Percentiles rank a stretch among this genome's conserved stretches.
phyloP scores from a whole-genome alignment of 805 yeast species.

The Candida germanica region DNA sequence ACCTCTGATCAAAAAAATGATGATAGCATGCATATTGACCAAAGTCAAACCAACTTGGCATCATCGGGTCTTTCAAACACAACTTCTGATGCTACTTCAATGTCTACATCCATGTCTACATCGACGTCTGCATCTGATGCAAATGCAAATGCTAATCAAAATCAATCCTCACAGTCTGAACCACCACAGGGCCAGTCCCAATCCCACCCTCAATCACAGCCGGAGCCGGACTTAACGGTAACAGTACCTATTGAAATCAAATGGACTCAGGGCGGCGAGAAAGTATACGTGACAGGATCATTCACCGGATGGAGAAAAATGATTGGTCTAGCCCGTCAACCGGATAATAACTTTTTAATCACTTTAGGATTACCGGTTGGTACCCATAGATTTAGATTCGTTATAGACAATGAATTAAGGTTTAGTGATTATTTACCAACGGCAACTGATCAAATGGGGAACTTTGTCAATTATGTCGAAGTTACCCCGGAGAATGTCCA shows the following conservation, averaged over 20 bases:
- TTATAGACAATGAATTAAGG: constrained; percentile 88
- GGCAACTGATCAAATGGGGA: constrained; percentile 96
- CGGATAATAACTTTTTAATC: constrained; percentile 57
- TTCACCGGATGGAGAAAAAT: constrained; percentile 98
- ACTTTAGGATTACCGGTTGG: constrained; percentile 82
- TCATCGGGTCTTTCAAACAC: background rate
- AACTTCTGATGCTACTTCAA: background rate
- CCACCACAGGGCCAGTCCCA: background rate
- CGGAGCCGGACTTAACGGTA: constrained; percentile 23
- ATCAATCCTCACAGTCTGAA: background rate
- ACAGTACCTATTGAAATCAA: constrained; percentile 63
- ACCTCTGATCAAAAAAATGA: constrained; percentile 7
- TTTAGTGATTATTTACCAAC: constrained; percentile 89
- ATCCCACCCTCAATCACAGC: constrained; percentile 2
- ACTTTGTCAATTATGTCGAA: constrained; percentile 88
- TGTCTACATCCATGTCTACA: background rate
- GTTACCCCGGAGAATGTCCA: constrained; percentile 47
- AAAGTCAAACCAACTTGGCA: constrained; percentile 12
- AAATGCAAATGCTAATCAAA: background rate
- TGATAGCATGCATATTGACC: constrained; percentile 20
- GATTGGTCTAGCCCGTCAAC: constrained; percentile 73
- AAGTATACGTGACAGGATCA: constrained; percentile 94
- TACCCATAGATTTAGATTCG: constrained; percentile 89
- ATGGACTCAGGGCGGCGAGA: constrained; percentile 96
- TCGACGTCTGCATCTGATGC: background rate